Conservation (phyloP, 2,329 filamentous ascomycete species). For the Phialophora verrucosa region DNA sequence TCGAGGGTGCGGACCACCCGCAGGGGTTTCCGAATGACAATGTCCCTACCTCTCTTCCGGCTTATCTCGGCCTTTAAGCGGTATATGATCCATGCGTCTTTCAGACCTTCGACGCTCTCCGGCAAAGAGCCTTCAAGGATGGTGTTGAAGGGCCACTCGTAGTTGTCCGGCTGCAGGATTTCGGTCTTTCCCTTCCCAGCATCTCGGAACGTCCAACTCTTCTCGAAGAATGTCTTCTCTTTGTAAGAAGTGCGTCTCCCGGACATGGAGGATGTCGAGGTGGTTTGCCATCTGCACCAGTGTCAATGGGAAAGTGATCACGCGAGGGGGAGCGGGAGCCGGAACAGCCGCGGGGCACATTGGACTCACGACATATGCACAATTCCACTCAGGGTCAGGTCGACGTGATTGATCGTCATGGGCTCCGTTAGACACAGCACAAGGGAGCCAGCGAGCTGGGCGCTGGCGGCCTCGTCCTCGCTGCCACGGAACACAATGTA, state of each 20-base stretch:
- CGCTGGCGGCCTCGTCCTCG: constrained; percentile 76
- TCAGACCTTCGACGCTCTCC: constrained; percentile 89
- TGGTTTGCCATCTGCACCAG: constrained; percentile 35
- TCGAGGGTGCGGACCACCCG: constrained; percentile 79
- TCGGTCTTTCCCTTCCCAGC: constrained; percentile 54
- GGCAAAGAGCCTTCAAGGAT: constrained; percentile 71
- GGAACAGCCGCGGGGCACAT: constrained; percentile 22
- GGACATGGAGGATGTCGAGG: constrained; percentile 43
- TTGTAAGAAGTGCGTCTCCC: constrained; percentile 39
- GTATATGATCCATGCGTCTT: constrained; percentile 86
- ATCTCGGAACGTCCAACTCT: constrained; percentile 73
- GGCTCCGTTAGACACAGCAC: constrained; percentile 74
- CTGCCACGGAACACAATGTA: constrained; percentile 78
- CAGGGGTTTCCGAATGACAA: constrained; percentile 78
- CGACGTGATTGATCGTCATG: constrained; percentile 74
- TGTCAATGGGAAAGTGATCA: constrained; percentile 28
- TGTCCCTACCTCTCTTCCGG: constrained; percentile 86
- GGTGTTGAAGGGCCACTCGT: constrained; percentile 81
- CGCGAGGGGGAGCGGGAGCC: constrained; percentile 22
- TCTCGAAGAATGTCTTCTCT: constrained; percentile 64
- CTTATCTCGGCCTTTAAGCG: constrained; percentile 89
- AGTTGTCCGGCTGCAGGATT: constrained; percentile 74
- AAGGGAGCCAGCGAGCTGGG: constrained; percentile 73
- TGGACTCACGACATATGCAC: constrained; percentile 70
- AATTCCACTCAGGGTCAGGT: constrained; percentile 72